Base-by-base conservation (phyloP, 768 basidiomycete genomes). In the Stropharia rugosoannulata region DNA sequence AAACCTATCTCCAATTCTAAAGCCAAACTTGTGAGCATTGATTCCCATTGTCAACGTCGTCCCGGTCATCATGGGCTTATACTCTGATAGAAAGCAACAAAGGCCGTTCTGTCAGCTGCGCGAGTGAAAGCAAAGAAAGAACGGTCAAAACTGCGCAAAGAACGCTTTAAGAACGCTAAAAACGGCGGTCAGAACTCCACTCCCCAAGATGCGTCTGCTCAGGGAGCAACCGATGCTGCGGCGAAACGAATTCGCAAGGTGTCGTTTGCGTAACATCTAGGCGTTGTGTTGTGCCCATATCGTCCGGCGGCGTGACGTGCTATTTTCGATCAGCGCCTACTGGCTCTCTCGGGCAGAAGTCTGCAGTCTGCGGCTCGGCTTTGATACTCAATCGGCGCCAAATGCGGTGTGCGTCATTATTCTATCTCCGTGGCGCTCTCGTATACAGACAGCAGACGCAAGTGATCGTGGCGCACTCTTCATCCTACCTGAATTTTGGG, bases 1-100 rank as follows among this genome's bases (percentile, higher is more conserved):
- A 70, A 61, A 35, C 64, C 65, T 45, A 55, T 61, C 37, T 70
- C 66, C n/a, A 56, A 63, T 49, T 61, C 68, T 58, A 78, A 65
- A 70, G 64, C 62, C 37, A 75, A 70, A 66, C 62, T 79, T 62
- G 78, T 79, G 66, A 44, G 68, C 60, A 49, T n/a, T 25, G 36
- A 42, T 49, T 37, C 27, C 27, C 36, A 39, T 19, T 25, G 8
- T 25, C 46, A 32, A 8, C 32, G 22, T 18, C 18, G 25, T 32
- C 5, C 15, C 11, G 39, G 19, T 52, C 10, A 44, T 43, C 35
- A 6, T 27, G 15, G 29, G 61, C 60, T 48, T 19, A 32, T 32
- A 10, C 9, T 4, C n/a, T 10, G 18, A 7, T 59, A 80, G 78
- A 74, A 77, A 60, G 77, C 77, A 59, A 71, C 71, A 13, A 80